phyloP scores from a whole-genome alignment of 768 basidiomycete species.

The Tephrocybe sp. region DNA sequence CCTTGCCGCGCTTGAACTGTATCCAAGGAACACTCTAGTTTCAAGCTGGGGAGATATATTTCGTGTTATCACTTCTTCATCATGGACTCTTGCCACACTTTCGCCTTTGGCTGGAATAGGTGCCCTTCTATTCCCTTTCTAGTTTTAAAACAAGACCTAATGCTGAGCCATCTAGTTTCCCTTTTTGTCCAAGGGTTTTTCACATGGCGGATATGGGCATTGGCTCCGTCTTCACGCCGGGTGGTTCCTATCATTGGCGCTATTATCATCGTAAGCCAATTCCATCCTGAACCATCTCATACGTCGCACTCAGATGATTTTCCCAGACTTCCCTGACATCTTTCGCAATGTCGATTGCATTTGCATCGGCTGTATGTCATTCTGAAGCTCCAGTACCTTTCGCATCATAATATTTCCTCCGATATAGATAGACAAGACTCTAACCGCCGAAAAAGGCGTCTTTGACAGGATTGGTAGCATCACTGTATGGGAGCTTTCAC shows the following conservation, averaged over 20 bases:
- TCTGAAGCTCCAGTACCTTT: background rate
- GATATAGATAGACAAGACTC: background rate
- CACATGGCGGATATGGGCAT: background rate
- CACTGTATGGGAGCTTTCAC: background rate
- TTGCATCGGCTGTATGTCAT: background rate
- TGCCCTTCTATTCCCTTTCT: background rate
- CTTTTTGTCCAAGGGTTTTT: background rate
- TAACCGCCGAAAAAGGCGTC: background rate
- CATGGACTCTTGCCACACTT: background rate
- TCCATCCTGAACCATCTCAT: background rate
- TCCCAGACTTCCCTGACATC: constrained; percentile 12
- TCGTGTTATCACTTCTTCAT: background rate
- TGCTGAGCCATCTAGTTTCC: background rate
- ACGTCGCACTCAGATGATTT: too few species aligned
- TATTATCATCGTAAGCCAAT: background rate
- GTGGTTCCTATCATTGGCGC: background rate
- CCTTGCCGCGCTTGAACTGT: background rate
- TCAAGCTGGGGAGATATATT: background rate
- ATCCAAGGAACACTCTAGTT: background rate
- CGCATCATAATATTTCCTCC: background rate
- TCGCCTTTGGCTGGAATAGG: background rate
- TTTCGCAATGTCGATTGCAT: constrained; percentile 7
- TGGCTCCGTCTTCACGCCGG: background rate
- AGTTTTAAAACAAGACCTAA: background rate
- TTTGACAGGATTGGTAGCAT: background rate